These are phyloP conservation scores for Silene vulgaris DNA, from an alignment of 179 eudicot species.

Conservation along the genomic window DNA sequence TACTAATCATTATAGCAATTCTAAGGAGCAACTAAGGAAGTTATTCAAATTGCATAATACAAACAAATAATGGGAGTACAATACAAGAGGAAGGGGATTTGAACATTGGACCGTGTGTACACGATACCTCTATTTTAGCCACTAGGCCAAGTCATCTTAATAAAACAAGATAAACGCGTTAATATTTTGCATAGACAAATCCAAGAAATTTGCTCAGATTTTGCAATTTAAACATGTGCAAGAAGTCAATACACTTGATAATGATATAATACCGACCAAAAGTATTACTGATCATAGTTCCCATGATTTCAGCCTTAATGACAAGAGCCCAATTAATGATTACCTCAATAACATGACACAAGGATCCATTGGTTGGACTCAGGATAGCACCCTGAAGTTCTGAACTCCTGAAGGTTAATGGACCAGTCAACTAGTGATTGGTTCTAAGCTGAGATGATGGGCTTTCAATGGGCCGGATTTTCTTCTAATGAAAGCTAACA, in stretches of 20 bases:
- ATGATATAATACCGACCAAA: constrained; percentile 23
- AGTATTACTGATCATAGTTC: constrained; percentile 15
- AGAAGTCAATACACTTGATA: constrained; percentile 19
- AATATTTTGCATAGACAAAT: constrained; percentile 22
- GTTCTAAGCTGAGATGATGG: constrained; percentile 5
- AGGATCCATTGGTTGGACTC: constrained; percentile 6
- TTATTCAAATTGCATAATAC: constrained; percentile 23
- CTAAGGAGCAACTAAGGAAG: constrained; percentile 18
- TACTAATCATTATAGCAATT: constrained; percentile 1
- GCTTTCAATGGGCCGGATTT: neutral
- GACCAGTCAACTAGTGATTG: neutral
- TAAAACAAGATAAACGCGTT: constrained; percentile 16
- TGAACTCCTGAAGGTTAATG: neutral
- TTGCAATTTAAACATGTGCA: constrained; percentile 20
- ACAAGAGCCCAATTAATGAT: neutral
- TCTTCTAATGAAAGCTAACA: neutral
- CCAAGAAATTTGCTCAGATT: constrained; percentile 23
- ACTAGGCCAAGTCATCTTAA: neutral
- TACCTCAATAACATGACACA: neutral
- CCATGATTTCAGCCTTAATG: constrained; percentile 13
- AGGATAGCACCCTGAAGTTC: neutral
- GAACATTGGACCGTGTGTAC: too few species aligned
- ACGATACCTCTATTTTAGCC: neutral
- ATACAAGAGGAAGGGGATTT: too few species aligned
- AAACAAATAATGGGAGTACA: constrained; percentile 13